Evolutionary conservation across 331 rosid genomes (phyloP).

Genomic region (Prunus yedoensis): DNA sequence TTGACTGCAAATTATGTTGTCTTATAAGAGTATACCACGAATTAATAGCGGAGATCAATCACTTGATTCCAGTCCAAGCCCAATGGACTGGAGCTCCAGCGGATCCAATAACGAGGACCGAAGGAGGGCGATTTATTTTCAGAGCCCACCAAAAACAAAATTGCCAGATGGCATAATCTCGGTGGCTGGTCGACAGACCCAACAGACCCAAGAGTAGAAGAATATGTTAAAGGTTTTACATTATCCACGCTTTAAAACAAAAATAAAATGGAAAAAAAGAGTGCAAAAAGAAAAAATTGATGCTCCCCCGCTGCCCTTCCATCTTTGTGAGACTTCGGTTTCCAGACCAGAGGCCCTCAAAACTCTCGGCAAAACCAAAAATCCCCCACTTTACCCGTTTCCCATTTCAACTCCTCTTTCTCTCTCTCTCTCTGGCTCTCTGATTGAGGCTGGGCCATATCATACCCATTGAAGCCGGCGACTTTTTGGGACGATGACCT

Average conservation of each 20-base stretch:
- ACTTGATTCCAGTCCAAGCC: not conserved
- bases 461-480: conserved; percentile 29
- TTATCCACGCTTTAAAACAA: conserved; percentile 2
- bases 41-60: no score
- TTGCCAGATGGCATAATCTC: conserved; percentile 11
- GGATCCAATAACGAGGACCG: not conserved
- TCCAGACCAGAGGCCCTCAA: conserved; percentile 18
- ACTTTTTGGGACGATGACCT: conserved; percentile 46
- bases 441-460: not conserved
- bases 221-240: not conserved
- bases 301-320: not conserved
- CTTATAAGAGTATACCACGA: no score
- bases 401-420: conserved; percentile 1
- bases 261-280: not conserved
- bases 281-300: no score
- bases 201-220: not conserved
- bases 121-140: no score
- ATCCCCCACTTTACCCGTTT: not conserved
- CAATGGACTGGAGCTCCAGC: not conserved
- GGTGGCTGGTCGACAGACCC: not conserved
- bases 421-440: conserved; percentile 3
- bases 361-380: conserved; percentile 20
- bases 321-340: not conserved
- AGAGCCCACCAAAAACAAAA: not conserved
- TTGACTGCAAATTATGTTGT: no score